Base-by-base conservation (phyloP, 768 basidiomycete species). In the Austroboletus eburneus region DNA sequence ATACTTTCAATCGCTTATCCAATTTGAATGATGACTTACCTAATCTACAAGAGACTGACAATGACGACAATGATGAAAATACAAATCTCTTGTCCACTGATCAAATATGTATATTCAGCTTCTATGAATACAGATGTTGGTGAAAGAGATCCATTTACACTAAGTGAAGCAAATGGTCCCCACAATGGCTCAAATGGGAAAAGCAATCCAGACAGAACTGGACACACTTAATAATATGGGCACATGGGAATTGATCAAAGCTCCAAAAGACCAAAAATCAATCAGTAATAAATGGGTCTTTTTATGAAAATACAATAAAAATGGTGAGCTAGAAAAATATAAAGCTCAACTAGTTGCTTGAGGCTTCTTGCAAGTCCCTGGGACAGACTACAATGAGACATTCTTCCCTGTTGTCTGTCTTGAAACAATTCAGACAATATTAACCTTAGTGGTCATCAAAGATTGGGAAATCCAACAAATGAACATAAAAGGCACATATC, bases 291-390 rank as follows among this genome's bases (percentile, higher is more conserved):
- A 58, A 47, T 69, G 66, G 69, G 63, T 69, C 13, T 46, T 53
- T 4, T 13, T 34, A 2, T n/a, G 24, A n/a, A 54, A 45, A 39
- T 47, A 44, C 5, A 23, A 40, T 9, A 45, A 42, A 25, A 42
- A 49, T 7, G 49, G 43, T 0, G 18, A 42, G 9, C 5, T 50
- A n/a, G 6, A 43, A 14, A 30, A 54, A 53, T 50, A 44, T 42
- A 70, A 71, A 44, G 69, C 65, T 6, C 30, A 62, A n/a, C 48
- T 74, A 23, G 70, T 72, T 8, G 70, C 66, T 5, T 61, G 67
- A 49, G 72, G 73, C 0, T 72, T 60, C 52, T 55, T 57, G 9
- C 73, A 73, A 49, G 46, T 62, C 2, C 55, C 62, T 3, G 69
- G 69, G 1, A 47, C 66, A 9, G 65, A 72, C 42, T 73, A 61